Evolutionary conservation across 176 grass and related monocot genomes (phyloP).

Genomic region (Phoenix dactylifera): DNA sequence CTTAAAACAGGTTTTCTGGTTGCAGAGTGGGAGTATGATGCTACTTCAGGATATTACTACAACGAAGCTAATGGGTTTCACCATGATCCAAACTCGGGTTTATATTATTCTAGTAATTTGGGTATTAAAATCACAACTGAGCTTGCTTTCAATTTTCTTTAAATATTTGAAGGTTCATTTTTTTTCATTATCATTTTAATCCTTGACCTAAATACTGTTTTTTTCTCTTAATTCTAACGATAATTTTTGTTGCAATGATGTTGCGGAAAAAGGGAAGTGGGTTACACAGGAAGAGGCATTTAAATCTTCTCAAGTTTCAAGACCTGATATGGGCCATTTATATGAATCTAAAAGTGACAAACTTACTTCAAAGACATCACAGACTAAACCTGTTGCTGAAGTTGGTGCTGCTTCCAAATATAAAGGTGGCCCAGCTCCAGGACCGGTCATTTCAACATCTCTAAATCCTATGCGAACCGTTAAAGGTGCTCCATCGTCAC

Average conservation of each 20-base stretch:
- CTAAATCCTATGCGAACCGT: slow-evolving; percentile 56
- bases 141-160: no score
- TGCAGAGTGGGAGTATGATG: slow-evolving; percentile 65
- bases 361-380: slow-evolving; percentile 3
- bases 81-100: slow-evolving; percentile 63
- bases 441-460: slow-evolving; percentile 46
- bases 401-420: neutral
- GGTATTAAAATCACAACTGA: slow-evolving; percentile 21
- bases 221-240: no score
- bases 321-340: slow-evolving; percentile 26
- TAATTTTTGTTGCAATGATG: slow-evolving; percentile 14
- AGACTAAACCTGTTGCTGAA: slow-evolving; percentile 18
- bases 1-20: slow-evolving; percentile 1
- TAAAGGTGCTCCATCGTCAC: slow-evolving; percentile 44
- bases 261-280: slow-evolving; percentile 50
- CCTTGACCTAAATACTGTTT: no score
- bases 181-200: no score
- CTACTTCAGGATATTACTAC: slow-evolving; percentile 59
- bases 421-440: slow-evolving; percentile 60
- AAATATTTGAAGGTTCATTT: no score
- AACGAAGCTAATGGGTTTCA: slow-evolving; percentile 59
- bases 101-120: slow-evolving; percentile 70
- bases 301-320: slow-evolving; percentile 31
- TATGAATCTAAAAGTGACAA: slow-evolving; percentile 2
- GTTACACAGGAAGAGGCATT: slow-evolving; percentile 73